Percentiles rank a stretch among this genome's conserved stretches.
phyloP scores from a whole-genome alignment of 2,329 filamentous ascomycete species.

The Thelonectria discophora region DNA sequence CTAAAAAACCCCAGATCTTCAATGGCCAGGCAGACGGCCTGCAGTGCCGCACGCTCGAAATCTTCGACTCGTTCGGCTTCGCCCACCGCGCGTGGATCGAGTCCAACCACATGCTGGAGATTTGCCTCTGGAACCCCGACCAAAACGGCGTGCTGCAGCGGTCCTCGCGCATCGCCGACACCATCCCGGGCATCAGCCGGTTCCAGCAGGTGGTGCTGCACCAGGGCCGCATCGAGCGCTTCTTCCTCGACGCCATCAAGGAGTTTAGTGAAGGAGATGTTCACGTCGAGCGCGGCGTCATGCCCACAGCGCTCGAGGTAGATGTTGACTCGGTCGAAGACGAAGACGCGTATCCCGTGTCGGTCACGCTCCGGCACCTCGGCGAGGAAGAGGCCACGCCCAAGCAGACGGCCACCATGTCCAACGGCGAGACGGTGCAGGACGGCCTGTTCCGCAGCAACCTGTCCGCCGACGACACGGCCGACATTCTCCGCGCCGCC shows the following conservation, averaged over 20 bases:
- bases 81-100: constrained; percentile 71
- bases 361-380: constrained; percentile 27
- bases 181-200: constrained; percentile 66
- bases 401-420: constrained; percentile 24
- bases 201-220: constrained; percentile 75
- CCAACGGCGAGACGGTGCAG: constrained; percentile 20
- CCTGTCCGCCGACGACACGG: constrained; percentile 25
- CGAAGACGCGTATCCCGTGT: constrained; percentile 26
- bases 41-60: constrained; percentile 74
- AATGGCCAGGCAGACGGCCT: constrained; percentile 57
- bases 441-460: constrained; percentile 32
- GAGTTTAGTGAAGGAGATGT: constrained; percentile 25
- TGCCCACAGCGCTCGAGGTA: constrained; percentile 23
- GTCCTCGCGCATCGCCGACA: constrained; percentile 70
- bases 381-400: constrained; percentile 27
- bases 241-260: constrained; percentile 32
- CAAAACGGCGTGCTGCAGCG: constrained; percentile 64
- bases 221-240: constrained; percentile 36
- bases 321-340: constrained; percentile 19
- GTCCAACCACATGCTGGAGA: constrained; percentile 71
- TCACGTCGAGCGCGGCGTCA: constrained; percentile 25
- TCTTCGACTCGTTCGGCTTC: constrained; percentile 76
- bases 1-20: constrained; percentile 18
- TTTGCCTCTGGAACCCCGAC: constrained; percentile 70
- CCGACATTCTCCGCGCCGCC: constrained; percentile 25